phyloP scores from a whole-genome alignment of 2,329 filamentous ascomycete species.

The Pseudocercospora vitis region DNA sequence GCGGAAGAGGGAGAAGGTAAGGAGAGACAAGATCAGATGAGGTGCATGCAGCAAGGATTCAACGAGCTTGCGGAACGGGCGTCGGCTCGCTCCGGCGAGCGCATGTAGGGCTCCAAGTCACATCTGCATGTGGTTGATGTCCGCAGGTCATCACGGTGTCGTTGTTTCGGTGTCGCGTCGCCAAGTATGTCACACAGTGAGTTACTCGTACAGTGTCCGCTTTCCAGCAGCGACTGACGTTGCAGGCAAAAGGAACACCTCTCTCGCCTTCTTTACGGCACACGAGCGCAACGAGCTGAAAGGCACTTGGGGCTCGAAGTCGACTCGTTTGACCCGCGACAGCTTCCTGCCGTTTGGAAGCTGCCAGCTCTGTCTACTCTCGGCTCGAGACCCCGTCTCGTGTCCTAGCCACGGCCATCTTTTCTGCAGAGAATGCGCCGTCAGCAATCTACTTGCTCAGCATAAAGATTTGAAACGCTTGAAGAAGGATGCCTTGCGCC shows the following conservation, averaged over 20 bases:
- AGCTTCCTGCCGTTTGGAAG: constrained; percentile 89
- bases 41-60: constrained; percentile 2
- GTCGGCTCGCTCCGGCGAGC: no score
- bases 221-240: constrained; percentile 7
- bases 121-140: neutral
- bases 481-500: constrained; percentile 62
- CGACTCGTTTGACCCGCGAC: constrained; percentile 82
- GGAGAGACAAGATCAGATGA: neutral
- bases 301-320: constrained; percentile 75
- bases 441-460: constrained; percentile 86
- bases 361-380: constrained; percentile 82
- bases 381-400: constrained; percentile 77
- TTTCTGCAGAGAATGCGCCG: constrained; percentile 92
- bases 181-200: constrained; percentile 21
- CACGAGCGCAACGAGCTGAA: constrained; percentile 84
- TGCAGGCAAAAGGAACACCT: constrained; percentile 76
- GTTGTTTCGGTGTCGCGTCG: neutral
- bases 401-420: constrained; percentile 78
- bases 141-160: neutral
- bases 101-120: no score
- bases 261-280: constrained; percentile 87
- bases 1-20: neutral
- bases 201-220: neutral
- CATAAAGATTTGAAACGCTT: constrained; percentile 85
- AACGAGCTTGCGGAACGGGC: neutral